phyloP scores from a whole-genome alignment of 768 basidiomycete species.

The Rhizopogon roseolus region DNA sequence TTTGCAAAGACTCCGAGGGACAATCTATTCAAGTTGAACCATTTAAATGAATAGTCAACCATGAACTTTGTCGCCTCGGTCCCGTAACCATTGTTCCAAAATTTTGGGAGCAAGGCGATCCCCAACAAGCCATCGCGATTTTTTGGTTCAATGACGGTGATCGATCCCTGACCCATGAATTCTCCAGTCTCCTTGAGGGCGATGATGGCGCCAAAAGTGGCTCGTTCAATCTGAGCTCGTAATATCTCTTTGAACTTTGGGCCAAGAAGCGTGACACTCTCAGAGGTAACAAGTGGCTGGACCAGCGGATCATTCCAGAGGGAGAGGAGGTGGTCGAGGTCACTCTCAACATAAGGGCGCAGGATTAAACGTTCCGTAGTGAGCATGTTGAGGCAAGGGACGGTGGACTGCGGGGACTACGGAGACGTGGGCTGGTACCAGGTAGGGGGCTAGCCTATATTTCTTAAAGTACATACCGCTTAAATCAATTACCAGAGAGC shows the following conservation, averaged over 20 bases:
- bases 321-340: conserved; percentile 23
- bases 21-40: conserved; percentile 35
- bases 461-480: neutral
- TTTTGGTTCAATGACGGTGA: conserved; percentile 20
- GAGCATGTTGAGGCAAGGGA: conserved; percentile 12
- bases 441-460: neutral
- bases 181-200: conserved; percentile 21
- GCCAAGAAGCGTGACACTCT: conserved; percentile 9
- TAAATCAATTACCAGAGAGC: neutral
- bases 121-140: conserved; percentile 28
- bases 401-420: neutral
- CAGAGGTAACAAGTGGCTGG: conserved; percentile 12
- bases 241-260: conserved; percentile 15
- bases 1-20: conserved; percentile 34
- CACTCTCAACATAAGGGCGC: conserved; percentile 27
- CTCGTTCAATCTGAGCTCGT: conserved; percentile 16
- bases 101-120: conserved; percentile 24
- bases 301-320: conserved; percentile 29
- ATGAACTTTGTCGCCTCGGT: conserved; percentile 36
- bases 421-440: no score
- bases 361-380: conserved; percentile 29
- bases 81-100: conserved; percentile 38
- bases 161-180: conserved; percentile 28
- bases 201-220: conserved; percentile 25
- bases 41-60: conserved; percentile 35